These are phyloP conservation scores for Trichosanthes truncata DNA, from an alignment of 306 rosid species.

Conservation along the genomic window DNA sequence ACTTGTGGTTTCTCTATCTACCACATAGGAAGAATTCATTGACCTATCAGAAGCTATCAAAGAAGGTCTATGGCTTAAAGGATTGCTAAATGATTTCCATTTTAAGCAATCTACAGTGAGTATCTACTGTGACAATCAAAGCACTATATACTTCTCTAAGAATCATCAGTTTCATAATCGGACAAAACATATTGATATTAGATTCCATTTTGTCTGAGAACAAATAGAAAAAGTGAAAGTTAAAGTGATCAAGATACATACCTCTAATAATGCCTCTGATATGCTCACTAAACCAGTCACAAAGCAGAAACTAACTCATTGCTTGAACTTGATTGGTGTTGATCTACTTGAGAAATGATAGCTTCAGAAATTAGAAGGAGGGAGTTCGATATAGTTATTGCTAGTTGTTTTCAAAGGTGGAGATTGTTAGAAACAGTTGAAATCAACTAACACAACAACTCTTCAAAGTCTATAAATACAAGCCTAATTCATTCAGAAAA, in stretches of 20 bases:
- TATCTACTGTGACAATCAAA: not conserved
- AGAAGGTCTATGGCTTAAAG: not conserved
- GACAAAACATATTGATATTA: not conserved
- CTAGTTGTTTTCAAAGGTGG: no score
- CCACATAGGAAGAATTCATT: not conserved
- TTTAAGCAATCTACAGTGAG: not conserved
- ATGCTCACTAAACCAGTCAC: not conserved
- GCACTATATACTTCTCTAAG: not conserved
- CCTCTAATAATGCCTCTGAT: not conserved
- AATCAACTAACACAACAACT: no score
- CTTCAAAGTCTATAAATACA: no score
- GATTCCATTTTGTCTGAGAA: not conserved
- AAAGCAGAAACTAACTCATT: no score
- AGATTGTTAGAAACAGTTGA: no score
- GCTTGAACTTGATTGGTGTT: no score
- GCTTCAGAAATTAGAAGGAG: no score
- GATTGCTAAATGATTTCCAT: not conserved
- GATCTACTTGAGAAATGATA: no score
- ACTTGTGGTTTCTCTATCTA: not conserved
- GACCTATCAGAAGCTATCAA: not conserved
- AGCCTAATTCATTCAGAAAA: no score
- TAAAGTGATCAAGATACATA: not conserved
- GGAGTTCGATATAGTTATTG: no score
- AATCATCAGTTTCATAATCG: not conserved
- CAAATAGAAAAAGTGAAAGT: not conserved